Percentiles rank a stretch among this genome's conserved stretches.
These are phyloP conservation scores for Aspergillus bombycis DNA, from an alignment of 2,329 filamentous ascomycete genomes.

Conservation along the genomic window DNA sequence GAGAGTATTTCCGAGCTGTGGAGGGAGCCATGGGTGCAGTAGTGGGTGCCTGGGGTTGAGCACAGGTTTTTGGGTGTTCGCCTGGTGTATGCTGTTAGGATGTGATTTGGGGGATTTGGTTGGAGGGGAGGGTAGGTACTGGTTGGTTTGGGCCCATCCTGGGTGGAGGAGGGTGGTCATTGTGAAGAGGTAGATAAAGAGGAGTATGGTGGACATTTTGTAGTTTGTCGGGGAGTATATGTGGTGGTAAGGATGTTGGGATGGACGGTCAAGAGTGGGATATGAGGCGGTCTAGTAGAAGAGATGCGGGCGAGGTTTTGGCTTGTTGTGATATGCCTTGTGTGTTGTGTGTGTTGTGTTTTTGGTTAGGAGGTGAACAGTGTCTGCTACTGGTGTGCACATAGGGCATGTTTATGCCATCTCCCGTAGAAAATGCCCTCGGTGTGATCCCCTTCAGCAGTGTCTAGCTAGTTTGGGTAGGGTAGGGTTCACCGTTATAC, in stretches of 20 bases:
- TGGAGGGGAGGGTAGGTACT: conserved; percentile 3
- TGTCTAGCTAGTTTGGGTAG: too few relatives aligned
- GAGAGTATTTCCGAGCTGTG: conserved; percentile 18
- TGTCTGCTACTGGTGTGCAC: background rate
- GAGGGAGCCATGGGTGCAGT: conserved; percentile 24
- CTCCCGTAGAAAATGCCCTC: too few relatives aligned
- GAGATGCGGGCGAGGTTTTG: background rate
- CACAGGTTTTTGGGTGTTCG: conserved; percentile 23
- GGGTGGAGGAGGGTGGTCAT: background rate
- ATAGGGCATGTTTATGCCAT: too few relatives aligned
- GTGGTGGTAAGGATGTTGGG: background rate
- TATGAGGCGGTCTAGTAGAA: background rate
- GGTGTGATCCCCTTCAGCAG: too few relatives aligned
- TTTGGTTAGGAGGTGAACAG: background rate
- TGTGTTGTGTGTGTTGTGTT: background rate
- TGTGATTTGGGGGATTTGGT: background rate
- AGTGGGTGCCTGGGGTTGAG: conserved; percentile 20
- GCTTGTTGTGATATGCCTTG: background rate
- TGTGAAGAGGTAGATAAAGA: background rate
- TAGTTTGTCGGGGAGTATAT: background rate
- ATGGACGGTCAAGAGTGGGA: background rate
- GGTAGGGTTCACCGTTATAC: too few relatives aligned
- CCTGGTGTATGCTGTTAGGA: conserved; percentile 10
- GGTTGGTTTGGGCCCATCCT: conserved; percentile 14
- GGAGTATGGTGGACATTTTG: background rate